These are phyloP conservation scores for Chaetomiaceae sp. DNA, from an alignment of 2,329 filamentous ascomycete genomes.

Conservation along the genomic window DNA sequence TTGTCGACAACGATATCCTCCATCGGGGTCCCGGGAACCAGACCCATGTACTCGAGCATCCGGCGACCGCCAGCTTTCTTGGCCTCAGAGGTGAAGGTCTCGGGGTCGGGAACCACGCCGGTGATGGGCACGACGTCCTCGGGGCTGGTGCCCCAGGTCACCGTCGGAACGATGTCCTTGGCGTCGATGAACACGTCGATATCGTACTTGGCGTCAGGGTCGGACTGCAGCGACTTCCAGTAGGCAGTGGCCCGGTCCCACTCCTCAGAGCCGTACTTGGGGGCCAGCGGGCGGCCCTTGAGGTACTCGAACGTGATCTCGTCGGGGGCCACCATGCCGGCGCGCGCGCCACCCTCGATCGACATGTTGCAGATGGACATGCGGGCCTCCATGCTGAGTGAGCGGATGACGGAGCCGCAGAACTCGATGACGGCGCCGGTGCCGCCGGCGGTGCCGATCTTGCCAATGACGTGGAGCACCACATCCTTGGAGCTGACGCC, in stretches of 20 bases:
- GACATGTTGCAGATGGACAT: slow-evolving; percentile 99
- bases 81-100: slow-evolving; percentile 71
- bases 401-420: slow-evolving; percentile 87
- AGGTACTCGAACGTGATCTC: slow-evolving; percentile 93
- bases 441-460: slow-evolving; percentile 91
- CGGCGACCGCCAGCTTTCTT: slow-evolving; percentile 76
- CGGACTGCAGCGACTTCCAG: slow-evolving; percentile 81
- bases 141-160: slow-evolving; percentile 95
- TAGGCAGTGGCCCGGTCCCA: slow-evolving; percentile 86
- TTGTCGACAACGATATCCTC: slow-evolving; percentile 91
- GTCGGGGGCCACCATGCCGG: slow-evolving; percentile 95
- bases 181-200: slow-evolving; percentile 82
- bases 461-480: slow-evolving; percentile 84
- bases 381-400: slow-evolving; percentile 88
- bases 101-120: slow-evolving; percentile 81
- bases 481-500: slow-evolving; percentile 97
- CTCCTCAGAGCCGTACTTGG: slow-evolving; percentile 73
- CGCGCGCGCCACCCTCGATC: slow-evolving; percentile 90
- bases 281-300: slow-evolving; percentile 82
- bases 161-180: slow-evolving; percentile 87
- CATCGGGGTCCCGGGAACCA: slow-evolving; percentile 79
- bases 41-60: slow-evolving; percentile 93
- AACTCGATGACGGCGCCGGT: slow-evolving; percentile 95
- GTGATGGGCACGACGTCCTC: slow-evolving; percentile 96
- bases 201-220: slow-evolving; percentile 85